Evolutionary conservation across 352 stramenopile species (phyloP).

Genomic region (Stramenopiles sp.): DNA sequence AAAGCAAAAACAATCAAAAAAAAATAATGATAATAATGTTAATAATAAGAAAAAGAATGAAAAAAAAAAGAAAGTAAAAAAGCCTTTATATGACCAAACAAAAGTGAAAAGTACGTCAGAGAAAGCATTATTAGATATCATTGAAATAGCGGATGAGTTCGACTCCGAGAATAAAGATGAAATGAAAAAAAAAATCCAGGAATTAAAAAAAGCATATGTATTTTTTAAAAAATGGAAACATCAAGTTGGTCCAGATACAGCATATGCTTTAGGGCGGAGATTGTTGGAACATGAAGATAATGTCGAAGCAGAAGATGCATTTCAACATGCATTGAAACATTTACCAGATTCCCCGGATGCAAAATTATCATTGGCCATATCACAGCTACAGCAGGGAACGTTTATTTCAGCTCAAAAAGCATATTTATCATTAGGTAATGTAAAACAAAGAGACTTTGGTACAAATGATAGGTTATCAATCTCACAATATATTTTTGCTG

Average conservation of each 20-base stretch:
- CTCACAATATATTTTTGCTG: neutral
- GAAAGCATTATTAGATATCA: neutral
- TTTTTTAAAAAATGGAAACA: neutral
- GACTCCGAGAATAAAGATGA: neutral
- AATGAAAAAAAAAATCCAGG: neutral
- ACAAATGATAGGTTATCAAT: neutral
- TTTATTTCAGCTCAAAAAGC: neutral
- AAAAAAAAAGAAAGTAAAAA: too few species aligned
- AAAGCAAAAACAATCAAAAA: too few species aligned
- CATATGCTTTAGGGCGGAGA: neutral
- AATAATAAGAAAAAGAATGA: too few species aligned
- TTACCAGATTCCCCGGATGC: neutral
- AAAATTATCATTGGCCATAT: neutral
- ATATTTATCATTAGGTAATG: neutral
- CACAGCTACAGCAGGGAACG: neutral
- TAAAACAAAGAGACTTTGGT: neutral
- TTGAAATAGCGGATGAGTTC: neutral
- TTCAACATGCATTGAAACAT: neutral
- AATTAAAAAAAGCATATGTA: neutral
- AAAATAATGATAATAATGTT: too few species aligned
- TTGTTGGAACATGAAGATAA: neutral
- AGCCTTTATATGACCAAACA: too few species aligned
- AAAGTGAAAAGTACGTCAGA: neutral
- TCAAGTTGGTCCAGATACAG: neutral
- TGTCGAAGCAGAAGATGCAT: neutral